A percentile compares a stretch with the other conserved stretches of the same genome.
Evolutionary conservation across 2,329 filamentous ascomycete species (phyloP).

Genomic region (Phialocephala sp.): DNA sequence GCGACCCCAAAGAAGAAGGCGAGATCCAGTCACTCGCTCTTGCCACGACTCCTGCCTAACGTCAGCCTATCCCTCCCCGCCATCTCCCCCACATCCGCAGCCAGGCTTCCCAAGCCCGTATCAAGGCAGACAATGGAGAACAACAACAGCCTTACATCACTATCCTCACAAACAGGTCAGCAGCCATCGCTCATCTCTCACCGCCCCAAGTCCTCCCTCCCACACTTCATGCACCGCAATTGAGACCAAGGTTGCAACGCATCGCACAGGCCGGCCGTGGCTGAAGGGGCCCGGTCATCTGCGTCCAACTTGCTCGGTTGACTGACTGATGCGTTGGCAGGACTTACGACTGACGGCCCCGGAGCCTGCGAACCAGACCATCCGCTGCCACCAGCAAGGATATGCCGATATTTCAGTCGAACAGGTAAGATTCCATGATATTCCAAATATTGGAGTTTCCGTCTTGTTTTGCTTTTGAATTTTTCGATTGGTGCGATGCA

Average conservation of each 20-base stretch:
- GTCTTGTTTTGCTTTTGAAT: slow-evolving; percentile 29
- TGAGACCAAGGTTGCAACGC: slow-evolving; percentile 23
- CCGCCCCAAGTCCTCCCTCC: slow-evolving; percentile 20
- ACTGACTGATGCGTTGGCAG: slow-evolving; percentile 41
- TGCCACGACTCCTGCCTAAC: slow-evolving; percentile 11
- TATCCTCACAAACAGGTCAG: slow-evolving; percentile 22
- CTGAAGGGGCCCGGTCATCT: slow-evolving; percentile 25
- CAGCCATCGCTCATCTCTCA: slow-evolving; percentile 18
- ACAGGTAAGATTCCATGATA: slow-evolving; percentile 32
- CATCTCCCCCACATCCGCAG: neutral
- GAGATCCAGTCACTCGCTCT: neutral
- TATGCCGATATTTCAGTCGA: slow-evolving; percentile 41
- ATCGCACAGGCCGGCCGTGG: slow-evolving; percentile 23
- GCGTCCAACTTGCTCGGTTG: slow-evolving; percentile 19
- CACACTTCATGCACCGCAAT: slow-evolving; percentile 23
- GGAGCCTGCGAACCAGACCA: slow-evolving; percentile 32
- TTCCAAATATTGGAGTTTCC: slow-evolving; percentile 16
- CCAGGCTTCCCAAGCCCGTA: neutral
- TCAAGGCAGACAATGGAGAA: slow-evolving; percentile 10
- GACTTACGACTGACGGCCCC: slow-evolving; percentile 33
- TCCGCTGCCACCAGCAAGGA: slow-evolving; percentile 28
- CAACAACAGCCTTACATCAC: slow-evolving; percentile 18
- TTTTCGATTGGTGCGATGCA: slow-evolving; percentile 39
- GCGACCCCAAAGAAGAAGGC: neutral
- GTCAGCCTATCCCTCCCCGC: neutral